Evolutionary conservation across 345 rosid genomes (phyloP).

Genomic region (Moricandia arvensis): DNA sequence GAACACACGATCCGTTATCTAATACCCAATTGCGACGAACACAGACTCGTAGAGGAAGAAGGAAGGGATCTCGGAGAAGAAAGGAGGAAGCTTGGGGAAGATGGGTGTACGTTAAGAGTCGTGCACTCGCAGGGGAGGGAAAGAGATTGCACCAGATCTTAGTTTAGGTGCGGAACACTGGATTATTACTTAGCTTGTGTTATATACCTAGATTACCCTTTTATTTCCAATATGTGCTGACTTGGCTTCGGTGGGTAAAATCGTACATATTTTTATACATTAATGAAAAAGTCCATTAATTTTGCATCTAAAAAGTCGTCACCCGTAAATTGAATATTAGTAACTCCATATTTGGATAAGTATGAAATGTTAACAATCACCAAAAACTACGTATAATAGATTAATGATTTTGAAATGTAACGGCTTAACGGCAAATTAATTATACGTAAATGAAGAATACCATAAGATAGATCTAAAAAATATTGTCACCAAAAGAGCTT

Average conservation of each 20-base stretch:
- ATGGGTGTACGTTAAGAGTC: slow-evolving; percentile 58
- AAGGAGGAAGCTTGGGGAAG: slow-evolving; percentile 41
- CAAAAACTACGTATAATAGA: too few relatives aligned
- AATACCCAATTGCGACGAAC: slow-evolving; percentile 15
- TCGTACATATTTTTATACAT: not conserved
- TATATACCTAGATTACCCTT: not conserved
- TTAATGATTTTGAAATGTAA: too few relatives aligned
- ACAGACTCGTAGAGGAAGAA: not conserved
- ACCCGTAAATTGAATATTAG: too few relatives aligned
- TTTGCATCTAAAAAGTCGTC: not conserved
- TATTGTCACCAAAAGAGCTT: too few relatives aligned
- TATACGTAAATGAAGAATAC: too few relatives aligned
- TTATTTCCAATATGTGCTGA: not conserved
- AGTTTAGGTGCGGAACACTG: slow-evolving; percentile 29
- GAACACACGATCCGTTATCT: slow-evolving; percentile 37
- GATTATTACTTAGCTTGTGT: not conserved
- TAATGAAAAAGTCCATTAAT: not conserved
- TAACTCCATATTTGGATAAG: too few relatives aligned
- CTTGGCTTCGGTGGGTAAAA: not conserved
- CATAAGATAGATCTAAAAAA: too few relatives aligned
- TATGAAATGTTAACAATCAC: too few relatives aligned
- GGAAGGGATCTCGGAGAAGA: slow-evolving; percentile 22
- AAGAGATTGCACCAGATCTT: slow-evolving; percentile 16
- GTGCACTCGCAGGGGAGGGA: slow-evolving; percentile 33
- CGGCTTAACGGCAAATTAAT: too few relatives aligned